Evolutionary conservation across 1,284 basidiomycete species (phyloP), one percentile per base, ranked within the genome.

Genomic region (Golubevia pallescens): DNA sequence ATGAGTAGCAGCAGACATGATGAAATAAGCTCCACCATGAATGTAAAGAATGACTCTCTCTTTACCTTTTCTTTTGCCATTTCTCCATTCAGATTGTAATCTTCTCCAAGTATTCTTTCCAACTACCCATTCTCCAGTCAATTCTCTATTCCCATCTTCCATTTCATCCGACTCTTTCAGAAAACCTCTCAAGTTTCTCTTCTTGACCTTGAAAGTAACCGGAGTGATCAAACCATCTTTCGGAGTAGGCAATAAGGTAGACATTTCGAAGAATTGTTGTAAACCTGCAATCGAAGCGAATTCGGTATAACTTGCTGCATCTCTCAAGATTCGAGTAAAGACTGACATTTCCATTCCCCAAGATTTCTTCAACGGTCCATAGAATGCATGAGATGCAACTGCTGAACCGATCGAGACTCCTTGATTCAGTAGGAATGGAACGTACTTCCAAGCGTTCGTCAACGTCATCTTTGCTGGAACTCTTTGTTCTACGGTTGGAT

Each of bases 81-180:
- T 78, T 2, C 66, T 79, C 75, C 93, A 94, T 79, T 97, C 94
- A 2, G 89, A 87, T 83, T 97, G 95, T 70, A 97, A 88, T 20
- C 91, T 88, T 72, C 91, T 91, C 95, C 95, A 98, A 0, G 95
- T 90, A 73, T 90, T 90, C 85, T 93, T 93, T 58, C 94, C 93
- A 14, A 98, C 92, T 19, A 98, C 92, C 96, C 96, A 99, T 87
- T 99, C 97, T 3, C 94, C 96, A 1, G 91, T 91, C 56, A 99
- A 88, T 80, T 95, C 92, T 4, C 96, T 89, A 16, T 85, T 88
- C 61, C 91, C 93, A 60, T 88, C 89, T 86, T 93, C 93, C 7
- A 87, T 78, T n/a, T 89, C 89, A 80, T 98, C 93, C 65, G 90
- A 90, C 13, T 91, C 88, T 6, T 90, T 88, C 21, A 97, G 89